These are phyloP conservation scores for Cicer arietinum DNA, from an alignment of 306 rosid genomes.

Conservation along the genomic window DNA sequence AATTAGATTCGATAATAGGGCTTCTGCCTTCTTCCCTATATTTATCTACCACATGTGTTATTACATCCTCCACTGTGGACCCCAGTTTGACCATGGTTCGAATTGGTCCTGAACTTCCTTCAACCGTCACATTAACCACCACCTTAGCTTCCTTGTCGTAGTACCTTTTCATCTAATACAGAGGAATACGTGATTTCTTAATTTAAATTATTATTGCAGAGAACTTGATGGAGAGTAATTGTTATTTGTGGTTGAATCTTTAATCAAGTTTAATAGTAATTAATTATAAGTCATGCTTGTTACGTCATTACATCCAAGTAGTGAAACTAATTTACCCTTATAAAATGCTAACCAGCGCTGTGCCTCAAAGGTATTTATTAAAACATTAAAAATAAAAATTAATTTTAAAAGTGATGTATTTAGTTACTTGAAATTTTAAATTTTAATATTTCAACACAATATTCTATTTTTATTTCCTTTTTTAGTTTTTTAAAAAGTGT, in stretches of 20 bases:
- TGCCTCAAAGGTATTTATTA: no score
- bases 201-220: no score
- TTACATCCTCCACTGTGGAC: conserved; percentile 74
- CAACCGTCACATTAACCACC: conserved; percentile 82
- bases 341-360: no score
- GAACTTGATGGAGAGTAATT: not conserved
- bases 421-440: no score
- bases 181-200: not conserved
- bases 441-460: no score
- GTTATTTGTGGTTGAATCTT: not conserved
- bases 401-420: no score
- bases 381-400: no score
- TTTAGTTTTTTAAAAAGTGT: no score
- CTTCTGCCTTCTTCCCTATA: conserved; percentile 78
- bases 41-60: conserved; percentile 65
- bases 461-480: no score
- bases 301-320: not conserved
- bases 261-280: conserved; percentile 2
- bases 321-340: no score
- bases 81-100: conserved; percentile 80
- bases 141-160: conserved; percentile 85
- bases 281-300: conserved; percentile 5
- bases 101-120: conserved; percentile 90
- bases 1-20: conserved; percentile 56
- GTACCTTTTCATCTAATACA: conserved; percentile 51